Percentiles rank a stretch among this genome's conserved stretches.
These are phyloP conservation scores for Achaetomium macrosporum DNA, from an alignment of 2,329 filamentous ascomycete species.

Conservation along the genomic window DNA sequence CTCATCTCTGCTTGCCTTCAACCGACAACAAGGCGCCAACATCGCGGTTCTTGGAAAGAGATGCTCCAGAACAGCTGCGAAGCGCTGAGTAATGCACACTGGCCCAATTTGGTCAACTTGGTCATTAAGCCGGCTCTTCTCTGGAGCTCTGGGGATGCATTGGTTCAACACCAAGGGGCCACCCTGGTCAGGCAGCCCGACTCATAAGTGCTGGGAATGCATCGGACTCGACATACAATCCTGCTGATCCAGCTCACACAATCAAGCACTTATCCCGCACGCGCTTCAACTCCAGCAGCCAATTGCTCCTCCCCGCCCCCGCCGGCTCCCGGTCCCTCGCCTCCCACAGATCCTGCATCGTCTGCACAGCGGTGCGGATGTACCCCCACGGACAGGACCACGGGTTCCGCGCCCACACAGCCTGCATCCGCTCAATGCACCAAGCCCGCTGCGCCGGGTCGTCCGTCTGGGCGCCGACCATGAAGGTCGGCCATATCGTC, in stretches of 20 bases:
- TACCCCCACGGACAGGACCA: conserved; percentile 44
- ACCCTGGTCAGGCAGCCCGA: too few relatives aligned
- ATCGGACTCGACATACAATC: not conserved
- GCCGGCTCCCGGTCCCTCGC: conserved; percentile 28
- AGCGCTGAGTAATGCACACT: too few relatives aligned
- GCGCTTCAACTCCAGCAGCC: conserved; percentile 41
- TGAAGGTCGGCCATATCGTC: conserved; percentile 51
- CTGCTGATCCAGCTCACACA: conserved; percentile 24
- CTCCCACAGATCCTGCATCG: conserved; percentile 40
- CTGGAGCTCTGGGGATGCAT: too few relatives aligned
- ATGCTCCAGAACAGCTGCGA: too few relatives aligned
- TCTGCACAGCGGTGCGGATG: conserved; percentile 41
- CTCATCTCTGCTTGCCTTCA: too few relatives aligned
- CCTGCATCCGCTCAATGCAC: conserved; percentile 40
- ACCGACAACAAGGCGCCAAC: too few relatives aligned
- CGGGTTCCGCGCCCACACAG: conserved; percentile 31
- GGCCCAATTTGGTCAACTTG: too few relatives aligned
- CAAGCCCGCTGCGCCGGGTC: conserved; percentile 39
- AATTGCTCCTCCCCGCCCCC: conserved; percentile 29
- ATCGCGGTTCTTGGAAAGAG: too few relatives aligned
- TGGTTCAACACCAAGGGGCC: too few relatives aligned
- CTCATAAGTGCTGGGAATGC: not conserved
- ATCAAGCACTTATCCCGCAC: conserved; percentile 40
- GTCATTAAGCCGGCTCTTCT: too few relatives aligned
- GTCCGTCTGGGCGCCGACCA: conserved; percentile 47